Base-by-base conservation (phyloP, 129 eudicot genomes). In the Ambrosia artemisiifolia region DNA sequence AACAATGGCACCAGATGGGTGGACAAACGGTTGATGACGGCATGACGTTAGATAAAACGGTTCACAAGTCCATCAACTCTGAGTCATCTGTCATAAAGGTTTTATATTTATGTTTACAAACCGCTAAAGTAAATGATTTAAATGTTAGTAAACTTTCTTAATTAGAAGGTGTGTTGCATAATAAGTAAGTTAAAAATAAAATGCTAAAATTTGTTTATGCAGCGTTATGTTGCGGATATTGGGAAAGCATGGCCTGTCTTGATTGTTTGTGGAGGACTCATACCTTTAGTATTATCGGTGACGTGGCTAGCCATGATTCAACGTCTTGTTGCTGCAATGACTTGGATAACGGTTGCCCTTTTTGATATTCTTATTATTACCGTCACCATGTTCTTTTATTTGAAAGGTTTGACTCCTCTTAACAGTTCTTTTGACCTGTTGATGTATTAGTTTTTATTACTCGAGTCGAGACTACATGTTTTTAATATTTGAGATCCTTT, bases 191-290 rank as follows among this genome's bases (percentile, higher is more conserved):
- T 70, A 63, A 16, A 50, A 69, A 12, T 70, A 63, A 16, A 50
- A 69, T 30, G 7, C 16, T 51, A 44, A 44, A 20, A 20, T 43
- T 61, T 20, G 35, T 69, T 65, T 78, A 11, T 80, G 80, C 82
- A 94, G 98, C 92, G 98, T 73, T 94, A 94, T 79, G 88, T 86
- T 73, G 96, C 99, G 51, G 99, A 94, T 77, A 82, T 94, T 69
- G 97, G 95, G 65, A 94, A 86, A 74, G 75, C 99, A 12, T 94
- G 99, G 99, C 97, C 96, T 5, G 96, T 94, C 11, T 69, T 94
- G 86, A 79, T 94, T 62, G 99, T 94, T 75, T 94, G 99, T 71
- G 99, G 99, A 79, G 99, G 97, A 78, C 67, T 94, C 40, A 19
- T 94, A 65, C 96, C 99, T 24, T 60, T 94, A 35, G 71, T 90